Evolutionary conservation across 495 filamentous ascomycete species (phyloP).

Genomic region (Lophiostoma macrostomum): DNA sequence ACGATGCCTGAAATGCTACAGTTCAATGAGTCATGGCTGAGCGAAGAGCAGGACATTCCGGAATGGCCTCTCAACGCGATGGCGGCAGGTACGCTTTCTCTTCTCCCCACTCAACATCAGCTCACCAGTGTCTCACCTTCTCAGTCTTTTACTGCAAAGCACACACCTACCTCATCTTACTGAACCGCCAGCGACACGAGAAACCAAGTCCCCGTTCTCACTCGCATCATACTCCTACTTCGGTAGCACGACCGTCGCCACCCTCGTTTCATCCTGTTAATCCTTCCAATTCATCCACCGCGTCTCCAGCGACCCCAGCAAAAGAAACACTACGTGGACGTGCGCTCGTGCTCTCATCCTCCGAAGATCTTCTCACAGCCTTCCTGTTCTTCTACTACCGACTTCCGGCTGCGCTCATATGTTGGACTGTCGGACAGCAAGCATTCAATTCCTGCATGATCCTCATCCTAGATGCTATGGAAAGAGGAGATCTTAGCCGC

Average conservation of each 20-base stretch:
- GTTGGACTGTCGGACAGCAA: conserved; percentile 49
- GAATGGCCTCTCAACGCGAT: conserved; percentile 47
- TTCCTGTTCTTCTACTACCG: conserved; percentile 47
- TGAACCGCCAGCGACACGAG: conserved; percentile 47
- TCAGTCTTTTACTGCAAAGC: conserved; percentile 45
- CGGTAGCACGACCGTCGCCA: background rate
- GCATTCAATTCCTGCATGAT: conserved; percentile 52
- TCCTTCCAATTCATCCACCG: conserved; percentile 9
- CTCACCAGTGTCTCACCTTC: background rate
- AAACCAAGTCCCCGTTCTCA: conserved; percentile 5
- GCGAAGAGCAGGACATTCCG: conserved; percentile 39
- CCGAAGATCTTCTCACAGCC: conserved; percentile 41
- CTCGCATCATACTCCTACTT: background rate
- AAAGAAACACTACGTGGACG: conserved; percentile 41
- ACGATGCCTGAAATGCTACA: conserved; percentile 46
- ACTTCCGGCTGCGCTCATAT: conserved; percentile 45
- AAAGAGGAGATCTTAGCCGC: conserved; percentile 40
- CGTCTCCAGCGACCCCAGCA: conserved; percentile 1
- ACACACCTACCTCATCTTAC: conserved; percentile 47
- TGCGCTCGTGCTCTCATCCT: conserved; percentile 44
- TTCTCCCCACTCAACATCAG: background rate
- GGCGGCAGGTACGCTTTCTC: conserved; percentile 40
- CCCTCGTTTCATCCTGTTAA: conserved; percentile 7
- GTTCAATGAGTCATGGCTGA: conserved; percentile 48
- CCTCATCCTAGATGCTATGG: conserved; percentile 44